Conservation (phyloP, 73 alveolate species). For the Paraurostyla sp. region DNA sequence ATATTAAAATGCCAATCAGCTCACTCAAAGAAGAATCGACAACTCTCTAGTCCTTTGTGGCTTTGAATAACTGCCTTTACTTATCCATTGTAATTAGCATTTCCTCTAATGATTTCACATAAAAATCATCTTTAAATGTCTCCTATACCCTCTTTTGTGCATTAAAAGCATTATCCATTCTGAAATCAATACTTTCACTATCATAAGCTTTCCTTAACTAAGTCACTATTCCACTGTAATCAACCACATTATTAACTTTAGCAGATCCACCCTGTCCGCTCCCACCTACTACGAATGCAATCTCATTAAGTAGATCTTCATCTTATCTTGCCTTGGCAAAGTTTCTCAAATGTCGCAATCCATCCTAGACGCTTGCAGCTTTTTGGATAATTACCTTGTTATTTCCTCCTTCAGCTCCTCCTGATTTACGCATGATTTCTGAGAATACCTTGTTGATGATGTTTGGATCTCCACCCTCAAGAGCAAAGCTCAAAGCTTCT, state of each 20-base stretch:
- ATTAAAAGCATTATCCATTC: neutral
- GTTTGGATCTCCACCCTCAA: slow-evolving; percentile 73
- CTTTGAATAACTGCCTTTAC: neutral
- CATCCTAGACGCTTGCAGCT: slow-evolving; percentile 29
- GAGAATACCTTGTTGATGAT: slow-evolving; percentile 72
- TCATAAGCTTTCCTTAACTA: slow-evolving; percentile 30
- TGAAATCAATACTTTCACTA: neutral
- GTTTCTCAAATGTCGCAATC: slow-evolving; percentile 53
- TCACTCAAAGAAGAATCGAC: slow-evolving; percentile 50
- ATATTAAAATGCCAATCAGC: neutral
- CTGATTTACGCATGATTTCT: slow-evolving; percentile 52
- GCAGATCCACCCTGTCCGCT: neutral
- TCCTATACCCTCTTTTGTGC: slow-evolving; percentile 3
- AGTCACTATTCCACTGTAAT: neutral
- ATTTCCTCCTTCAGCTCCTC: too few species aligned
- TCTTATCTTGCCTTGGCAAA: slow-evolving; percentile 53
- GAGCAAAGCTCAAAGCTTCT: slow-evolving; percentile 69
- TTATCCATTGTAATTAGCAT: neutral
- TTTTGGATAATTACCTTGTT: neutral
- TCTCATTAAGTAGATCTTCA: slow-evolving; percentile 27
- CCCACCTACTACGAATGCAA: neutral
- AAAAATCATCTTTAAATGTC: slow-evolving; percentile 43
- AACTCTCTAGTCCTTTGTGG: slow-evolving; percentile 23
- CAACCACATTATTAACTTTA: neutral
- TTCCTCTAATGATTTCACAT: slow-evolving; percentile 32